A percentile compares a stretch with the other conserved stretches of the same genome.
Conservation (phyloP, 2,329 filamentous ascomycete species). For the Colletotrichum destructivum region DNA sequence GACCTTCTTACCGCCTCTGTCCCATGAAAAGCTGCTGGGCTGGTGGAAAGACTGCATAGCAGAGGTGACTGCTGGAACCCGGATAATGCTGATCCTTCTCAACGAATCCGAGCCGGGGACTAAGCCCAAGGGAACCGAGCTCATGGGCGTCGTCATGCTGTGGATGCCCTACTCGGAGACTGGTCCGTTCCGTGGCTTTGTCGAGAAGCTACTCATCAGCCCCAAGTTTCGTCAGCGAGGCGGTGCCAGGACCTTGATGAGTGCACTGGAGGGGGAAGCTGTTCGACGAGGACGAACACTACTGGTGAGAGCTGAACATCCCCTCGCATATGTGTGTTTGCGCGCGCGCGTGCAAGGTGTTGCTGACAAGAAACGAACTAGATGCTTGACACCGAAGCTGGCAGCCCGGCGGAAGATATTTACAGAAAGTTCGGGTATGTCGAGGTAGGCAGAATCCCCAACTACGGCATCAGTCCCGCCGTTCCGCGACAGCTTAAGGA, state of each 20-base stretch:
- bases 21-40: conserved; percentile 67
- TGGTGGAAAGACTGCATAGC: conserved; percentile 71
- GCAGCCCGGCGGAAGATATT: conserved; percentile 66
- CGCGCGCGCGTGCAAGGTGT: too few species aligned
- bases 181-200: conserved; percentile 66
- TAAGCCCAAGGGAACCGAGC: conserved; percentile 59
- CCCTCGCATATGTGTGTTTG: too few species aligned
- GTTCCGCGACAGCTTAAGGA: conserved; percentile 61
- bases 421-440: conserved; percentile 71
- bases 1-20: conserved; percentile 72
- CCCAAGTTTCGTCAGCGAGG: conserved; percentile 66
- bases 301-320: conserved; percentile 60
- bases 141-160: conserved; percentile 72
- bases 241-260: conserved; percentile 66
- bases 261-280: conserved; percentile 70
- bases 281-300: conserved; percentile 62
- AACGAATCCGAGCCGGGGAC: conserved; percentile 51
- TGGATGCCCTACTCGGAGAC: conserved; percentile 68
- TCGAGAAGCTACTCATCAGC: conserved; percentile 73
- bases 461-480: conserved; percentile 65
- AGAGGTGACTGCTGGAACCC: conserved; percentile 60
- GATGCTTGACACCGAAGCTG: conserved; percentile 68
- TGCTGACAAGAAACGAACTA: conserved; percentile 45
- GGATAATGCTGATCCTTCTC: conserved; percentile 69
- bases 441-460: conserved; percentile 69